A percentile compares a stretch with the other conserved stretches of the same genome.
Evolutionary conservation across 2,329 filamentous ascomycete genomes (phyloP).

Genomic region (Penicillium sp.): DNA sequence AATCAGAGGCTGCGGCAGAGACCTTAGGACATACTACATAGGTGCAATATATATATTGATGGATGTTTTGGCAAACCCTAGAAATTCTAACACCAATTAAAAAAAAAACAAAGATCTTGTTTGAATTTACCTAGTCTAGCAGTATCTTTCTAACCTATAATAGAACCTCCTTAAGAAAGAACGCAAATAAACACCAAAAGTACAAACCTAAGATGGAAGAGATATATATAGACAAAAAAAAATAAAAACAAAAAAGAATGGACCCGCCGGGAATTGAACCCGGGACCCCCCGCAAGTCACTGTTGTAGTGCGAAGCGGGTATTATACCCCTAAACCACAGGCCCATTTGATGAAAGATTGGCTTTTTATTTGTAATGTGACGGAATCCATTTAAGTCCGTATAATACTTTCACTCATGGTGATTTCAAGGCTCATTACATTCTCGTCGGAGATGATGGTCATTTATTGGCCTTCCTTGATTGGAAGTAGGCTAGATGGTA

Average conservation of each 20-base stretch:
- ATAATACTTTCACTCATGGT: constrained; percentile 24
- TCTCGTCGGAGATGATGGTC: constrained; percentile 15
- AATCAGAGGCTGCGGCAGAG: constrained; percentile 23
- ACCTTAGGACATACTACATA: background rate
- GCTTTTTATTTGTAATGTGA: background rate
- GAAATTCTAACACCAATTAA: background rate
- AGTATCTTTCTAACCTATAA: no score
- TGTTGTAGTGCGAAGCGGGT: constrained; percentile 10
- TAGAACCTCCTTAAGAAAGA: background rate
- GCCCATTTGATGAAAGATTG: constrained; percentile 4
- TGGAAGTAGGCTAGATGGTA: constrained; percentile 12
- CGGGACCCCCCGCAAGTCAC: constrained; percentile 15
- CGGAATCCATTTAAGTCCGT: no score
- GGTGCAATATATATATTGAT: background rate
- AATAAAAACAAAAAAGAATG: constrained; percentile 2
- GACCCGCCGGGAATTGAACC: constrained; percentile 18
- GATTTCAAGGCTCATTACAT: constrained; percentile 24
- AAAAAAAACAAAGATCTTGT: background rate
- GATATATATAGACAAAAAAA: background rate
- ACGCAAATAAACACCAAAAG: background rate
- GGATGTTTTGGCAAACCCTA: background rate
- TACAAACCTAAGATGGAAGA: background rate
- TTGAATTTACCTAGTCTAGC: background rate
- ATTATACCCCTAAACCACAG: constrained; percentile 16
- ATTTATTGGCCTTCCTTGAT: constrained; percentile 12